Base-by-base conservation (phyloP, 805 yeast species). In the Candida andamanensis region DNA sequence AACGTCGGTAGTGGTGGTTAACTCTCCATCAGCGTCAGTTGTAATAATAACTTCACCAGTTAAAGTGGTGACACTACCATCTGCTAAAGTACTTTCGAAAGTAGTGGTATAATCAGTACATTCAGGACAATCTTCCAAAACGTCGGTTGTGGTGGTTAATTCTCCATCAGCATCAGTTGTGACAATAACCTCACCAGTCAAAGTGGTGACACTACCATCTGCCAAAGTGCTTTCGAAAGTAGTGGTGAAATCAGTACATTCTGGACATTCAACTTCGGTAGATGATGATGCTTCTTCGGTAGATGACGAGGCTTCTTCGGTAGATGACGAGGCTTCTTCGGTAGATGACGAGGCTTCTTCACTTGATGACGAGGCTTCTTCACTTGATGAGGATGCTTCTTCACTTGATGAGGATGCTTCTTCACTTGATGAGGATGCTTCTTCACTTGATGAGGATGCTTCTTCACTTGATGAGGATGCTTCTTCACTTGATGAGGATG, bases 1-100 rank as follows among this genome's bases (percentile, higher is more conserved):
- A 15, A 28, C 20, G 5, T 24, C 18, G 10, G 30, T 19, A 10
- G 18, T 24, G 12, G 40, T 36, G 26, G 30, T 15, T 22, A 37
- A 32, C 8, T 21, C 12, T n/a, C 50, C 50, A 15, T 20, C 30
- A 1, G 42, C 26, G 28, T 47, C 32, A 20, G 49, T 44, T 5
- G 45, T 35, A 6, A 43, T 41, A 20, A 39, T 19, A 23, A 41
- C 45, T 16, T 27, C 39, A 13, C 33, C 48, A 5, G 36, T 25
- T 7, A 39, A 39, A 22, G 48, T 39, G 11, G 22, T 24, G 15
- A 26, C 20, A 12, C 31, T 19, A 13, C 49, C 49, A 28, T 31
- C 40, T 15, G 39, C 9, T 15, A 36, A 29, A 13, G 47, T 39
- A 17, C 37, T 38, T 17, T 35, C 30, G 23, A 36, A 36, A 5